Evolutionary conservation across 495 filamentous ascomycete species (phyloP), one percentile per base, ranked within the genome.

Genomic region (Evernia prunastri): DNA sequence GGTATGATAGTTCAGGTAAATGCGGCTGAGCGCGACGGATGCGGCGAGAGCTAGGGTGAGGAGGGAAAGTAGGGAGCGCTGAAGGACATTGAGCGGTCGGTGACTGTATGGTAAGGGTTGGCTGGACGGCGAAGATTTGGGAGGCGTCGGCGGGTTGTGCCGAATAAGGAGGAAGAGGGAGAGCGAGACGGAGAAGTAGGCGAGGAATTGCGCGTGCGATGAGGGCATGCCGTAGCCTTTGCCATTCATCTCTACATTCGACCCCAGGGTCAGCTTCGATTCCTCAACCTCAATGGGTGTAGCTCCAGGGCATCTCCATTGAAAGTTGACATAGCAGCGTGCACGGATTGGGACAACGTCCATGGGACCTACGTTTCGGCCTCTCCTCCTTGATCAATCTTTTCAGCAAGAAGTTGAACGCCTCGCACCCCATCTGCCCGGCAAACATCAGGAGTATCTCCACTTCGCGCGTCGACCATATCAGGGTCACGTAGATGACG

Each of bases 141-240:
- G 72, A 56, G 70, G 71, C 61, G 67, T 60, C 51, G 71, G 67
- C 10, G 88, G 89, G 11, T 79, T 78, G 73, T 96, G 90, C 63
- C 93, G 83, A 58, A 89, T 76, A 20, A 93, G 78, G 31, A 97
- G 79, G 76, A 97, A 97, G 36, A 99, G 79, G 20, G 84, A 77
- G 31, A 96, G 73, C 69, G 88, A 91, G 61, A 94, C 77, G 49
- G 90, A 86, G 79, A 96, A 97, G 78, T 89, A 99, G 13, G 86
- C 79, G 56, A 89, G 87, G 72, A 96, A 99, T 75, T 99, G 94
- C 13, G 94, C 90, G 77, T 99, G 94, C 33, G 91, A 96, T 54
- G 88, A 92, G n/a, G 94, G 94, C 94, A 99, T 99, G 67, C 94
- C 94, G 71, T 97, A 99, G 64, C 94, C 94, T 74, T 96, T 96